A percentile compares a stretch with the other conserved stretches of the same genome.
phyloP scores from a whole-genome alignment of 1,284 basidiomycete genomes.

The Ceratobasidium sp. region DNA sequence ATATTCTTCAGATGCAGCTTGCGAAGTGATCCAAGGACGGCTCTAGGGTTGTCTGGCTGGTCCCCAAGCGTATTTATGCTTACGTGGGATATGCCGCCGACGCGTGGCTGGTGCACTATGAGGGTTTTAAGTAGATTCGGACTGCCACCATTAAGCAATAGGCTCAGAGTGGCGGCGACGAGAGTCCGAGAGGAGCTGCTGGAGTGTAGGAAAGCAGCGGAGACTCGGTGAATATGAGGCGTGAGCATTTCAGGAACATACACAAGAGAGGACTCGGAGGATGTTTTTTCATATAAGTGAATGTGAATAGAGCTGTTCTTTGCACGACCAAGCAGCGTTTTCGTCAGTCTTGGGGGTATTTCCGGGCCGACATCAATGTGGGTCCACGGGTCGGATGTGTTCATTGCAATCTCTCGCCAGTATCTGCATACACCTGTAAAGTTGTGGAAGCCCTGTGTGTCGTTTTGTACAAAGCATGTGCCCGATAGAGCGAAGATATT shows the following conservation, averaged over 20 bases:
- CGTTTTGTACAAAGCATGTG: not conserved
- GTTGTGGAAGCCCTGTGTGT: not conserved
- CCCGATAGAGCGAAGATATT: not conserved
- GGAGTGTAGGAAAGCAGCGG: not conserved
- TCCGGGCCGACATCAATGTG: constrained; percentile 1
- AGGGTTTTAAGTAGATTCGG: not conserved
- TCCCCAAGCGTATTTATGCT: not conserved
- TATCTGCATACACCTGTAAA: not conserved
- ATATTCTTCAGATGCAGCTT: not conserved
- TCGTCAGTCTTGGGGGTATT: not conserved
- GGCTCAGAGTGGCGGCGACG: not conserved
- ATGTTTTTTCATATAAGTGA: not conserved
- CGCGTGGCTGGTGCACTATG: not conserved
- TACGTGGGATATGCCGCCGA: not conserved
- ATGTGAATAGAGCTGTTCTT: not conserved
- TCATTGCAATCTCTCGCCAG: not conserved
- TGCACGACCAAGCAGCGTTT: not conserved
- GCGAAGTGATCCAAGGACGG: not conserved
- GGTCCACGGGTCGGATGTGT: not conserved
- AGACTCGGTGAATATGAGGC: not conserved
- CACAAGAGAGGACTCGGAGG: not conserved
- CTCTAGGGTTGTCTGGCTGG: not conserved
- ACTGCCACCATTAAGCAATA: not conserved
- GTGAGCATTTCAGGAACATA: not conserved
- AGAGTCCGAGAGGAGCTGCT: not conserved